Percentiles rank a stretch among this genome's conserved stretches.
Conservation (phyloP, 2,329 filamentous ascomycete species). For the Hypoxylon sp. region DNA sequence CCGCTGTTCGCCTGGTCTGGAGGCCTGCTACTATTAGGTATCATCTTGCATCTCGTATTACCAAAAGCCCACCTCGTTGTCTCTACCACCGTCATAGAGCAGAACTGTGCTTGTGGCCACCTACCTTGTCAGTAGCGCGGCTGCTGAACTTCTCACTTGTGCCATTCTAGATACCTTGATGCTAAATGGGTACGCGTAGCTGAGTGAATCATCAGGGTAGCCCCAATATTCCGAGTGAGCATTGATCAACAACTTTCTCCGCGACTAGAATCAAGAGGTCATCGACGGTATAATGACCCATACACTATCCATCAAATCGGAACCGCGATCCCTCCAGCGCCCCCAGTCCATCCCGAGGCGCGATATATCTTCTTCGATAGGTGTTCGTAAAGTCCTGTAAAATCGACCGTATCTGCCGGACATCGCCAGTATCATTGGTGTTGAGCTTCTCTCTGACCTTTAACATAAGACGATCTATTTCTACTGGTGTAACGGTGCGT, state of each 20-base stretch:
- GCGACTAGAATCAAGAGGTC: conserved; percentile 3
- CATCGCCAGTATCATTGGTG: conserved; percentile 68
- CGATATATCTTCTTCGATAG: conserved; percentile 92
- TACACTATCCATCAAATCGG: conserved; percentile 73
- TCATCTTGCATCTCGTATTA: conserved; percentile 32
- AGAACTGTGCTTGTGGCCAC: conserved; percentile 20
- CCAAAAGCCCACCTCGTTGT: conserved; percentile 24
- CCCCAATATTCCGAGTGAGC: neutral
- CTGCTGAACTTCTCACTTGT: neutral
- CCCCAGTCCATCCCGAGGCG: conserved; percentile 91
- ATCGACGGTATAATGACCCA: conserved; percentile 1
- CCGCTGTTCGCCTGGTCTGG: conserved; percentile 3
- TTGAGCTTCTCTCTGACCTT: conserved; percentile 84
- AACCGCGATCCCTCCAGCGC: conserved; percentile 88
- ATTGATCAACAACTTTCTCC: neutral
- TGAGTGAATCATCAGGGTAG: neutral
- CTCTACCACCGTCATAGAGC: conserved; percentile 16
- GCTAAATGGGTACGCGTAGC: conserved; percentile 3
- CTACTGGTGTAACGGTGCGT: conserved; percentile 82
- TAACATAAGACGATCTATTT: conserved; percentile 82
- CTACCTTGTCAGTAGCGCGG: conserved; percentile 11
- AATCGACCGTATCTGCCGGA: conserved; percentile 83
- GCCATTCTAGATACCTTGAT: conserved; percentile 1
- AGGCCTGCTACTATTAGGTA: conserved; percentile 31
- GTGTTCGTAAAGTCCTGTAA: conserved; percentile 97